These are phyloP conservation scores for Tulasnella sp. DNA, from an alignment of 768 basidiomycete species.

Conservation along the genomic window DNA sequence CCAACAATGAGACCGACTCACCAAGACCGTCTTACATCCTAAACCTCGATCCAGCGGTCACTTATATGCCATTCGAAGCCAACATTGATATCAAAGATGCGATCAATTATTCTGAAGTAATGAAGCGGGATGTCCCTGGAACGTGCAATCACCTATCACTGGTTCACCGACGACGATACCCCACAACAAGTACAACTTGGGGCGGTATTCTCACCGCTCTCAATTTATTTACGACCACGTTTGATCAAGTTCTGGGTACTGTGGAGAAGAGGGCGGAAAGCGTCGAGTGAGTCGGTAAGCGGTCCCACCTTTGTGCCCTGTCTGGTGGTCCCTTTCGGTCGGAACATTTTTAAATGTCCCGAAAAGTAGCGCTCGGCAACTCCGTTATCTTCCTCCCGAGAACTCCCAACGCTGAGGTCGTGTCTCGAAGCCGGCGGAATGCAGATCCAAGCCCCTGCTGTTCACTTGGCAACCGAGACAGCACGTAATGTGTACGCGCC, in stretches of 20 bases:
- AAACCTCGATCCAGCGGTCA: slow-evolving; percentile 95
- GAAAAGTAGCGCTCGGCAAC: slow-evolving; percentile 17
- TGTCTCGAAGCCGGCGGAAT: too few relatives aligned
- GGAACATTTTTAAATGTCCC: too few relatives aligned
- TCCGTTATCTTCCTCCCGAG: background rate
- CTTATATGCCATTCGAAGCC: slow-evolving; percentile 82
- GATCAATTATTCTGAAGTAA: slow-evolving; percentile 93
- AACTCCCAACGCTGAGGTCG: background rate
- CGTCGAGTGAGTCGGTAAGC: slow-evolving; percentile 61
- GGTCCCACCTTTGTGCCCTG: too few relatives aligned
- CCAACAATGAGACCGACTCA: background rate
- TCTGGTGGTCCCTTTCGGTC: too few relatives aligned
- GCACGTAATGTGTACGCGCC: too few relatives aligned
- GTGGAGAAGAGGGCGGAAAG: slow-evolving; percentile 84
- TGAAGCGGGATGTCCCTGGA: slow-evolving; percentile 85
- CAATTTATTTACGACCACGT: slow-evolving; percentile 97
- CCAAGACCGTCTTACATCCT: slow-evolving; percentile 84
- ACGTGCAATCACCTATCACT: background rate
- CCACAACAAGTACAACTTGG: slow-evolving; percentile 78
- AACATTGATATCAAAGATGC: slow-evolving; percentile 99
- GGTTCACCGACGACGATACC: slow-evolving; percentile 26
- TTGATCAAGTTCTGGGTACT: slow-evolving; percentile 87
- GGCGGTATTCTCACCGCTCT: slow-evolving; percentile 95
- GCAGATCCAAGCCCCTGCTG: too few relatives aligned
- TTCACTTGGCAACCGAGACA: too few relatives aligned